These are phyloP conservation scores for Nakazawaea molendinolei DNA, from an alignment of 805 yeast species.

Conservation along the genomic window DNA sequence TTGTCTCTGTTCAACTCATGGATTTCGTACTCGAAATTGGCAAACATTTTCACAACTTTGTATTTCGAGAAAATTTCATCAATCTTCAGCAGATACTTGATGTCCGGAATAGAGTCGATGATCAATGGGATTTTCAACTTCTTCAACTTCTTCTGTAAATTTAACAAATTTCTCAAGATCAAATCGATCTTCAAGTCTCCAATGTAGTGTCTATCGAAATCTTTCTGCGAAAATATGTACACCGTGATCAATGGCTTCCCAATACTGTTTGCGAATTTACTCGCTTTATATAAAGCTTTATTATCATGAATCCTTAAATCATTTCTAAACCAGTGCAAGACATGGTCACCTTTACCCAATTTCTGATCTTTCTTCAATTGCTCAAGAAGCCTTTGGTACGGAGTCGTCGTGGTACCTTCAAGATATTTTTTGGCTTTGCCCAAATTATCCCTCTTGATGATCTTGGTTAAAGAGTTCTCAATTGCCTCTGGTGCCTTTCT, in stretches of 20 bases:
- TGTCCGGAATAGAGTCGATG: slow-evolving; percentile 19
- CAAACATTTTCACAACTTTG: slow-evolving; percentile 23
- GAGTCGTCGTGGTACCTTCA: slow-evolving; percentile 1
- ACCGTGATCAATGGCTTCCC: slow-evolving; percentile 31
- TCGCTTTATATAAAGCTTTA: slow-evolving; percentile 30
- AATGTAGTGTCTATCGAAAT: slow-evolving; percentile 34
- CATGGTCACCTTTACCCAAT: slow-evolving; percentile 13
- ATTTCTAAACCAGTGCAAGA: slow-evolving; percentile 40
- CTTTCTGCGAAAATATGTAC: slow-evolving; percentile 34
- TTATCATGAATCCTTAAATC: slow-evolving; percentile 43
- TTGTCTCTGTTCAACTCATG: slow-evolving; percentile 33
- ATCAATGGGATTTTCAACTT: slow-evolving; percentile 30
- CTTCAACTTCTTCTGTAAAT: slow-evolving; percentile 25
- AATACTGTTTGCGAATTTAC: slow-evolving; percentile 23
- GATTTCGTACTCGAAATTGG: slow-evolving; percentile 37
- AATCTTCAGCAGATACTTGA: slow-evolving; percentile 20
- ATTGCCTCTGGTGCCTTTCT: slow-evolving; percentile 5
- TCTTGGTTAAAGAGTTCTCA: slow-evolving; percentile 6
- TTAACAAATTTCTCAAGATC: slow-evolving; percentile 26
- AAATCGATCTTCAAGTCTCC: slow-evolving; percentile 37
- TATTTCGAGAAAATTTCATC: slow-evolving; percentile 20
- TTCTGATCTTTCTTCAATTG: not conserved
- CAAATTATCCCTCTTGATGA: slow-evolving; percentile 8
- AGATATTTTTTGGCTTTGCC: slow-evolving; percentile 5
- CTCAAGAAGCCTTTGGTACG: not conserved